phyloP scores from a whole-genome alignment of 164 flowering plant genomes.

The Magnolia kwangsiensis region DNA sequence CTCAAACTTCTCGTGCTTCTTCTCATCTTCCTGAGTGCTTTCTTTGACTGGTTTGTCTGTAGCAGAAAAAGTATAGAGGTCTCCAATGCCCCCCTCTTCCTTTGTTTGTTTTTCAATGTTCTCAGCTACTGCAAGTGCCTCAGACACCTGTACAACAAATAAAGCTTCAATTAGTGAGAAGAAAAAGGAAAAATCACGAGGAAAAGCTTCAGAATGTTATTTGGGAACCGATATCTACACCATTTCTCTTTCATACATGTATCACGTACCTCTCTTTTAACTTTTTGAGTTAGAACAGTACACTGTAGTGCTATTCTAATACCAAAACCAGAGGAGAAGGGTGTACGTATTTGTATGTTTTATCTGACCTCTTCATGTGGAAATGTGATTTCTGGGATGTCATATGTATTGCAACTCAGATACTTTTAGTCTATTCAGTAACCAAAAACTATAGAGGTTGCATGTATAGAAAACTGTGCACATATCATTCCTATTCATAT shows the following conservation, averaged over 20 bases:
- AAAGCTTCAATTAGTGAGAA: background rate
- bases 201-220: background rate
- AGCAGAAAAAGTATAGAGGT: background rate
- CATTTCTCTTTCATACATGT: background rate
- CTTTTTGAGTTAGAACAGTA: background rate
- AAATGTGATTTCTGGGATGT: background rate
- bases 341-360: background rate
- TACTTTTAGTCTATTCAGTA: background rate
- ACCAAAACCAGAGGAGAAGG: background rate
- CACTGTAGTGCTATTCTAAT: background rate
- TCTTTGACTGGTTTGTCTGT: slow-evolving; percentile 18
- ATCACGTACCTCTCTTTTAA: background rate
- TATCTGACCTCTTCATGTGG: background rate
- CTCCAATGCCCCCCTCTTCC: background rate
- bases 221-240: background rate
- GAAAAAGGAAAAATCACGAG: background rate
- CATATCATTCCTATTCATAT: background rate
- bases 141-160: background rate
- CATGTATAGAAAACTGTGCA: background rate
- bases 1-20: background rate
- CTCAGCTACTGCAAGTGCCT: background rate
- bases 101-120: slow-evolving; percentile 5
- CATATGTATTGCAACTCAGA: background rate
- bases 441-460: background rate
- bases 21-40: slow-evolving; percentile 6